Evolutionary conservation across 2,329 filamentous ascomycete species (phyloP).

Genomic region (Talaromyces piceae): DNA sequence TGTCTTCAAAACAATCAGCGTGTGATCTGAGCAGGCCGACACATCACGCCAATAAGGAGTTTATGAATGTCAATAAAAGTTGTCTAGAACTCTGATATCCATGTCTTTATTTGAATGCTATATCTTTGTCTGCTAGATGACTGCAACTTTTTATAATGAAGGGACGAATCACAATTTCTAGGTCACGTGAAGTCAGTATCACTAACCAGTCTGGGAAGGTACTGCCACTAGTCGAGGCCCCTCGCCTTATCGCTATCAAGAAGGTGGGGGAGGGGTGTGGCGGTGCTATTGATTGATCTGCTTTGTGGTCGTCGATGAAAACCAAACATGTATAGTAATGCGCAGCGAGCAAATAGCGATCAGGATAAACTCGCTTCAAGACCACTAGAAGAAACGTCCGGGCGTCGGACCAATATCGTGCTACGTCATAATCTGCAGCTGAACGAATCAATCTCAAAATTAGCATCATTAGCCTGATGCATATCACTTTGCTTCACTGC

Average conservation of each 20-base stretch:
- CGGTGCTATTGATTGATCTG: not conserved
- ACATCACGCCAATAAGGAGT: not conserved
- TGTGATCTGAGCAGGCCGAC: conserved; percentile 35
- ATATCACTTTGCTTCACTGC: too few species aligned
- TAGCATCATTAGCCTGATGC: too few species aligned
- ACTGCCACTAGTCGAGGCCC: not conserved
- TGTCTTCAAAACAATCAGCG: conserved; percentile 76
- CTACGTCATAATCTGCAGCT: not conserved
- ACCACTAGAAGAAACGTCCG: too few species aligned
- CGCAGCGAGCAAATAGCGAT: too few species aligned
- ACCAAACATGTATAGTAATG: too few species aligned
- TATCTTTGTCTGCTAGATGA: not conserved
- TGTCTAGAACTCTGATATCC: not conserved
- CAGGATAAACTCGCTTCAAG: not conserved
- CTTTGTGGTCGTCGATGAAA: not conserved
- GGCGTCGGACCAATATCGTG: not conserved
- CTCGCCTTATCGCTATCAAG: not conserved
- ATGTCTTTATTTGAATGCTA: not conserved
- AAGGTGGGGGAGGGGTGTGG: not conserved
- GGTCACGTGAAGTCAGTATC: not conserved
- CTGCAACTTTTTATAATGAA: not conserved
- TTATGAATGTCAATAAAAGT: not conserved
- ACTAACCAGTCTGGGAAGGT: not conserved
- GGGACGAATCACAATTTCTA: not conserved
- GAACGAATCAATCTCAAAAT: too few species aligned